These are phyloP conservation scores for Xerocomellus intermedius DNA, from an alignment of 768 basidiomycete species.

Conservation along the genomic window DNA sequence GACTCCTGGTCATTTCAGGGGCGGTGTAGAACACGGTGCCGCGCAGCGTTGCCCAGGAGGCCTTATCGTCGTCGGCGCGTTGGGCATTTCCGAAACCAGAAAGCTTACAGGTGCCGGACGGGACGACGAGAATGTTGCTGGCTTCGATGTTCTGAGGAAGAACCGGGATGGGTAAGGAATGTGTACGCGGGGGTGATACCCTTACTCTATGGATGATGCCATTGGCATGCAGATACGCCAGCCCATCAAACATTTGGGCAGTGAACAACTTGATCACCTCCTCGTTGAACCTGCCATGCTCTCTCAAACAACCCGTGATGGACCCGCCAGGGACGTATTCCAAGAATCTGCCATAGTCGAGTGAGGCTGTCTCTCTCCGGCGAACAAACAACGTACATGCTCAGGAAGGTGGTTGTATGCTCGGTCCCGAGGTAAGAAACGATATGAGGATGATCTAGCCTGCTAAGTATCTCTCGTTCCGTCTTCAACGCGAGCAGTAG, in stretches of 20 bases:
- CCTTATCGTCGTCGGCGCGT: constrained; percentile 75
- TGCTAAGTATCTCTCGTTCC: constrained; percentile 90
- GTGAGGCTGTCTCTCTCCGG: neutral
- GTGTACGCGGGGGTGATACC: constrained; percentile 4
- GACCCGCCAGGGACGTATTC: constrained; percentile 98
- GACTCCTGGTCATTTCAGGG: constrained; percentile 80
- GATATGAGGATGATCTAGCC: constrained; percentile 91
- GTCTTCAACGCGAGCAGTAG: constrained; percentile 87
- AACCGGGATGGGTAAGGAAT: neutral
- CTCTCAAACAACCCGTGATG: constrained; percentile 78
- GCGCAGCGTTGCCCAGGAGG: constrained; percentile 84
- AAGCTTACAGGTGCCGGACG: constrained; percentile 86
- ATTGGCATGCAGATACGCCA: constrained; percentile 86
- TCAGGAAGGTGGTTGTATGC: constrained; percentile 76
- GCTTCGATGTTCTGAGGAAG: constrained; percentile 79
- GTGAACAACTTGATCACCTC: constrained; percentile 89
- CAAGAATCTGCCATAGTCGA: constrained; percentile 63
- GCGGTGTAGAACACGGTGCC: constrained; percentile 99
- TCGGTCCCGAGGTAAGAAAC: constrained; percentile 94
- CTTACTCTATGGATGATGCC: constrained; percentile 86
- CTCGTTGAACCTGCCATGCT: constrained; percentile 86
- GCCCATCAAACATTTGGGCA: constrained; percentile 78
- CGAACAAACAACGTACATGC: constrained; percentile 62
- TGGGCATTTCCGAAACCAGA: constrained; percentile 97
- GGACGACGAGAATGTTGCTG: constrained; percentile 92